Conservation (phyloP, 2,329 filamentous ascomycete species). For the Canariomyces notabilis region DNA sequence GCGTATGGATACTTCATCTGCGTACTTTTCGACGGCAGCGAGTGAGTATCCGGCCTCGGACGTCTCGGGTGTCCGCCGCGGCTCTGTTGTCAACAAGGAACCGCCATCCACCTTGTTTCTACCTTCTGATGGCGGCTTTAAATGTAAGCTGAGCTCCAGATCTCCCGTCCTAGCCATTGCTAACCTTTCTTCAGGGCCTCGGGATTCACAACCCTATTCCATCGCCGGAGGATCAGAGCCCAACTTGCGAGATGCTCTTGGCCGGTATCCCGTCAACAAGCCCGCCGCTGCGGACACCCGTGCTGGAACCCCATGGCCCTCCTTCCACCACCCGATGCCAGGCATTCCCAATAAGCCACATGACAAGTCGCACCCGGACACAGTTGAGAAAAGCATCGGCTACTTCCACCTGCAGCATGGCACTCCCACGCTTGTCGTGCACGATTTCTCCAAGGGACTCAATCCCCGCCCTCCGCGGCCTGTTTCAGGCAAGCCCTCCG, state of each 20-base stretch:
- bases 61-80: constrained; percentile 8
- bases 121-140: constrained; percentile 11
- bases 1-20: constrained; percentile 17
- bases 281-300: constrained; percentile 8
- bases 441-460: constrained; percentile 40
- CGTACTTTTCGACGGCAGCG: constrained; percentile 16
- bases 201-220: no score
- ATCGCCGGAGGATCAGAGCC: no score
- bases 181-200: neutral
- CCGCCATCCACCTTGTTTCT: neutral
- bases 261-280: constrained; percentile 1
- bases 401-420: constrained; percentile 30
- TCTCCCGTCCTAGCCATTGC: neutral
- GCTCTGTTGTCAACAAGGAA: neutral
- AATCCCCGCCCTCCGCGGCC: constrained; percentile 19
- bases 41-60: constrained; percentile 14
- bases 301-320: neutral
- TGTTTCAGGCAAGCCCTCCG: constrained; percentile 25
- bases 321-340: constrained; percentile 26
- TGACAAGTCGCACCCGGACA: constrained; percentile 35
- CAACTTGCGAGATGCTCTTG: no score
- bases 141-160: constrained; percentile 8
- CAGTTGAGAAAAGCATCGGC: constrained; percentile 39
- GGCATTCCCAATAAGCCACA: constrained; percentile 36
- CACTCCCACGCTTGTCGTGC: constrained; percentile 28